Base-by-base conservation (phyloP, 2,329 filamentous ascomycete species). In the Chrysosporium keratinophilum region DNA sequence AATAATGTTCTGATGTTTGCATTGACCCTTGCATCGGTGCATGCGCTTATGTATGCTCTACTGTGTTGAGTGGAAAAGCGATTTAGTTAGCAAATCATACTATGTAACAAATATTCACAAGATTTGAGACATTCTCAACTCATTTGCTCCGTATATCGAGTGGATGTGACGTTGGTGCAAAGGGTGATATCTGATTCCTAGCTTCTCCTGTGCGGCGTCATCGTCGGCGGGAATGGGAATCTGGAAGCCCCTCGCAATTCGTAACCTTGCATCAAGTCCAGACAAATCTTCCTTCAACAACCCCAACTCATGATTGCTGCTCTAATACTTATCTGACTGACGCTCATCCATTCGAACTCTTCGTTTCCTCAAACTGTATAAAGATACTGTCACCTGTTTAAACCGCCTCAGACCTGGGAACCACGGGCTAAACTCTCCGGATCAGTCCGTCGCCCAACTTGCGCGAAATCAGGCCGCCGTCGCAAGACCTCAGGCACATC, bases 171-270 rank as follows among this genome's bases (percentile, higher is more conserved):
- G 23, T 28, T 28, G 23, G 23, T 28, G 7, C 23, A 28, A 7
- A 28, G 23, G 3, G 23, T 28, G 23, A 28, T 28, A 28, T 28
- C 23, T 7, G 7, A 7, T 28, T 28, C 23, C 7, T 34, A 48
- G 33, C 45, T 50, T 41, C 20, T 6, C 48, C 50, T 52, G 44
- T n/a, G 15, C 51, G 23, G 42, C 51, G 51, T 47, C 51, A 47
- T 53, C n/a, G 28, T 9, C 23, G 23, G 23, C 23, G 23, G 23
- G 9, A 43, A 15, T 15, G 14, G 39, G 20, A 7, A 10, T 23
- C 42, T 34, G 7, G 41, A 23, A 53, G 51, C 51, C 51, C 51
- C 51, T 54, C 51, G 51, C 51, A 46, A 14, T 52, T 52, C 23
- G 35, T 41, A 45, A 48, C 51, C 51, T 35, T 49, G 15, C 34